Base-by-base conservation (phyloP, 148 eudicot species). In the Talinum fruticosum region DNA sequence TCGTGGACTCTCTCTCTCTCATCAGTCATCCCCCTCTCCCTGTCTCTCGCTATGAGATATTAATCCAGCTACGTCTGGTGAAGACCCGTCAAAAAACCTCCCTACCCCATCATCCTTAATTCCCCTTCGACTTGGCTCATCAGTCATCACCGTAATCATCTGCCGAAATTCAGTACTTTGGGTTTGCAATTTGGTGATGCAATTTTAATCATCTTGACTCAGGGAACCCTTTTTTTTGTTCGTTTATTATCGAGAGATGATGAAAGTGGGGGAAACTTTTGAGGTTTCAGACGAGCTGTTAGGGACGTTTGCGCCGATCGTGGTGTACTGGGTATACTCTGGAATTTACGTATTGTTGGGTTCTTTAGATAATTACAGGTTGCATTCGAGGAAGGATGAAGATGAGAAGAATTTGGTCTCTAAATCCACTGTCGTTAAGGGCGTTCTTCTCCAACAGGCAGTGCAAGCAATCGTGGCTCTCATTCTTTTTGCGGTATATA, bases 241-340 rank as follows among this genome's bases (percentile, higher is more conserved):
- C 33, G 68, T 21, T 15, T 41, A 3, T 23, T 21, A 10, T 23
- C 16, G 29, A 59, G 29, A 7, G 10, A 65, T 18, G 64, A 53
- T 38, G 45, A 75, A 44, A 38, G 78, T 87, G 87, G 89, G 72
- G 14, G 76, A 86, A 12, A 70, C 38, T 35, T 54, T 54, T 1
- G 79, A 75, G 49, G 66, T 92, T 0, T 92, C 98, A 10, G 97
- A 92, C 82, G 94, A 94, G 75, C 45, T 90, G n/a, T 47, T 92
- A 82, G 98, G 95, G 5, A 94, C 98, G 0, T 77, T 94, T 78
- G 89, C 78, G 18, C 98, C 98, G 29, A 86, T 94, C 41, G 41
- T 89, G 59, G 91, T 94, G 47, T 94, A 94, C 76, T 94, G 98
- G 98, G 78, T 82, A 23, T 92, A 94, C 73, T 94, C 98, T 2